A percentile compares a stretch with the other conserved stretches of the same genome.
Conservation (phyloP, 495 filamentous ascomycete species). For the Aspergillus diversus region DNA sequence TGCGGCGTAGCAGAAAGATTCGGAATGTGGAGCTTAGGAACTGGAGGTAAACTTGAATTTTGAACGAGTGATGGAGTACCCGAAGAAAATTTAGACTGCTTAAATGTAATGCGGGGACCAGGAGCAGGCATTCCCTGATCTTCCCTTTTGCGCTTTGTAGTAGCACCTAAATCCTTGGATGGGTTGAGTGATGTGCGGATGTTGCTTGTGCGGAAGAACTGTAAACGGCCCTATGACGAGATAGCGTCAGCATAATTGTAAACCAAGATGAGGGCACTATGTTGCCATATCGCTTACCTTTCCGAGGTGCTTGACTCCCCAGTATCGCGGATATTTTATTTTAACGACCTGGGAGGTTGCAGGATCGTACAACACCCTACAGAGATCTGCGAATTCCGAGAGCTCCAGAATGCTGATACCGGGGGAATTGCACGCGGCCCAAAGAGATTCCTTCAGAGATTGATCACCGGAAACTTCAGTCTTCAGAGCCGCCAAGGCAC, state of each 20-base stretch:
- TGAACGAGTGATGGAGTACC: slow-evolving; percentile 29
- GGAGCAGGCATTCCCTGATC: slow-evolving; percentile 43
- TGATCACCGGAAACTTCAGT: slow-evolving; percentile 65
- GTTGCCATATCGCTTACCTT: slow-evolving; percentile 44
- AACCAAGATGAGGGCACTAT: no score
- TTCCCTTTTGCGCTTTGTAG: slow-evolving; percentile 49
- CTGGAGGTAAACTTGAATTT: slow-evolving; percentile 20
- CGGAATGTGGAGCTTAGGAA: slow-evolving; percentile 46
- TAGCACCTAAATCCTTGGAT: slow-evolving; percentile 32
- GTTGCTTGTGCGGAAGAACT: slow-evolving; percentile 41
- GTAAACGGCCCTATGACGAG: slow-evolving; percentile 37
- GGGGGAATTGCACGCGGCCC: slow-evolving; percentile 75
- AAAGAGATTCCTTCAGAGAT: slow-evolving; percentile 69
- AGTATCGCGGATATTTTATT: slow-evolving; percentile 72
- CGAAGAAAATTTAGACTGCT: slow-evolving; percentile 40
- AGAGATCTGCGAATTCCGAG: slow-evolving; percentile 76
- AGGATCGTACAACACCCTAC: slow-evolving; percentile 70
- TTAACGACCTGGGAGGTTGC: slow-evolving; percentile 62
- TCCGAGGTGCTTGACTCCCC: slow-evolving; percentile 65
- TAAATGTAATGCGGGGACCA: slow-evolving; percentile 51
- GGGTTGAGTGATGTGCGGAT: slow-evolving; percentile 37
- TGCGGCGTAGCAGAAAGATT: slow-evolving; percentile 32
- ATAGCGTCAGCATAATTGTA: not conserved
- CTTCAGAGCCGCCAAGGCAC: slow-evolving; percentile 76
- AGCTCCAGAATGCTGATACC: slow-evolving; percentile 70